Percentiles rank a stretch among this genome's conserved stretches.
Evolutionary conservation across 306 rosid genomes (phyloP).

Genomic region (Corylus avellana): DNA sequence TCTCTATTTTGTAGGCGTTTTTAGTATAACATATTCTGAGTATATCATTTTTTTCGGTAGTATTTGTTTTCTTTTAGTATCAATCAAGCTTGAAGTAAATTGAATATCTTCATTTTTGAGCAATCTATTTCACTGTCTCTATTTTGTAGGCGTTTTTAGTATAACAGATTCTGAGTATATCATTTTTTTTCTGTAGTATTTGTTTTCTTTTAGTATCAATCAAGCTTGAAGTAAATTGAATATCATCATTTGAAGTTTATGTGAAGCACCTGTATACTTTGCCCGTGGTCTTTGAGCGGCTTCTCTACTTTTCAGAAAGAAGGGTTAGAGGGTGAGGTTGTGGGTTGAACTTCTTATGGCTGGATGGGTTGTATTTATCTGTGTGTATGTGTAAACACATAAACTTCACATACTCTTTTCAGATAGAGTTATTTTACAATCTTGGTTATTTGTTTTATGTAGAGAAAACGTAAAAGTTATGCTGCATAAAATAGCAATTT

Average conservation of each 20-base stretch:
- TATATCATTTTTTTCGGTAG: background rate
- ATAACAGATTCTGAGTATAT: background rate
- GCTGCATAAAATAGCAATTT: background rate
- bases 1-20: background rate
- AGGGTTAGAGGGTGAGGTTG: background rate
- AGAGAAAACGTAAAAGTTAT: background rate
- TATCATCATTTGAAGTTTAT: slow-evolving; percentile 1
- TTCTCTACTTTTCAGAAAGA: background rate
- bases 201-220: background rate
- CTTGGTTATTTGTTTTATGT: background rate
- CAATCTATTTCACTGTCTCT: background rate
- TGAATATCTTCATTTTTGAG: background rate
- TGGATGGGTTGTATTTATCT: background rate
- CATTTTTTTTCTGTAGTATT: background rate
- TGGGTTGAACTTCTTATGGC: background rate
- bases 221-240: background rate
- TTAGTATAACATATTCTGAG: background rate
- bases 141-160: background rate
- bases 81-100: background rate
- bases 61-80: background rate
- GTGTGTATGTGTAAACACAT: background rate
- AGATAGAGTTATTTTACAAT: background rate
- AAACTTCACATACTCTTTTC: background rate
- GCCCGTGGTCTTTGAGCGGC: background rate
- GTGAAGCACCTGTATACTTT: background rate